These are phyloP conservation scores for Citrus inodora DNA, from an alignment of 345 rosid genomes.

Conservation along the genomic window DNA sequence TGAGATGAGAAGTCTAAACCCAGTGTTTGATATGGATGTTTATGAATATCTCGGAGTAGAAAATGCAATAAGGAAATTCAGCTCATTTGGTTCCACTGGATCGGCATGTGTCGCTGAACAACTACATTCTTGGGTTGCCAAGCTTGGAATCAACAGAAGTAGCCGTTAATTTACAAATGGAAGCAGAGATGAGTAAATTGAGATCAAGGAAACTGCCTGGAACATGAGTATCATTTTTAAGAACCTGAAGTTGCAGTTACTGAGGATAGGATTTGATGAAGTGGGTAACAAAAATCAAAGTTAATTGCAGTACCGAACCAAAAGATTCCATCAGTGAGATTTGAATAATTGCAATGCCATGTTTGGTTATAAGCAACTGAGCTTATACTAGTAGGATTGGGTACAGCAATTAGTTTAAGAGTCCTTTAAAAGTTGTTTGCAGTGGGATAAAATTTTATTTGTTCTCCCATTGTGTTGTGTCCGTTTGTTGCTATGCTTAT, in stretches of 20 bases:
- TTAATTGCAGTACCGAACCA: background rate
- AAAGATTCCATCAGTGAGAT: background rate
- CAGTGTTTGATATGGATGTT: slow-evolving; percentile 69
- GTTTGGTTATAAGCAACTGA: too few species aligned
- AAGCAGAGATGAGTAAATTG: background rate
- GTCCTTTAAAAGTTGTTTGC: background rate
- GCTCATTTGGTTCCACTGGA: slow-evolving; percentile 79
- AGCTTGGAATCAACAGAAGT: slow-evolving; percentile 40
- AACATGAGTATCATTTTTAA: background rate
- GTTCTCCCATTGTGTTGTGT: background rate
- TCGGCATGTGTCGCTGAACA: slow-evolving; percentile 59
- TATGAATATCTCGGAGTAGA: slow-evolving; percentile 73
- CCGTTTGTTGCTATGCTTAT: background rate
- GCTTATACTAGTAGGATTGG: background rate
- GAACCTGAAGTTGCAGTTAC: background rate
- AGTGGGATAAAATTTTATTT: background rate
- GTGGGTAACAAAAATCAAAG: background rate
- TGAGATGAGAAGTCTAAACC: slow-evolving; percentile 58
- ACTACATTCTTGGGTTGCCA: slow-evolving; percentile 57
- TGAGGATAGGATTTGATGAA: background rate
- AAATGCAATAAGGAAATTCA: slow-evolving; percentile 71
- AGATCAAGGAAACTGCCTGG: background rate
- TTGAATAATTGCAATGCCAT: background rate
- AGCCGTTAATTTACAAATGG: background rate
- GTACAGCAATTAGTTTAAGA: background rate